Evolutionary conservation across 2,329 filamentous ascomycete species (phyloP).

Genomic region (Cytospora piceae): DNA sequence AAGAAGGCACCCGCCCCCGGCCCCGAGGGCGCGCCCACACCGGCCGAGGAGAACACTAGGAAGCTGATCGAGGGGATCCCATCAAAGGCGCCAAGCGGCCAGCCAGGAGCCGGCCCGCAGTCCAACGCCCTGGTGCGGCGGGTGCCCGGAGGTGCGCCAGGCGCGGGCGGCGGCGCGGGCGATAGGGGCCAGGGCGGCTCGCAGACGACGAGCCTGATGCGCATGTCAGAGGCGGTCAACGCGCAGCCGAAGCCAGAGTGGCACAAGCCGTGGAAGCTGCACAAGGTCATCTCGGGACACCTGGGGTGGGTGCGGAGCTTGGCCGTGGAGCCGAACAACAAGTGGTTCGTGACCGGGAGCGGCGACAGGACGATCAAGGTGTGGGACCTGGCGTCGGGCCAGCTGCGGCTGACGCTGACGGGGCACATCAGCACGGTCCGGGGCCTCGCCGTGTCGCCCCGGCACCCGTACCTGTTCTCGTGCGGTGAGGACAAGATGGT

Average conservation of each 20-base stretch:
- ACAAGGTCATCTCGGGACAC: constrained; percentile 96
- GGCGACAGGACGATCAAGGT: constrained; percentile 98
- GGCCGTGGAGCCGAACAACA: constrained; percentile 92
- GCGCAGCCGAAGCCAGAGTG: constrained; percentile 76
- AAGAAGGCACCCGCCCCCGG: constrained; percentile 46
- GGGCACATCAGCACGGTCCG: constrained; percentile 94
- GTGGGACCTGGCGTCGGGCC: constrained; percentile 91
- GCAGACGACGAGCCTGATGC: constrained; percentile 43
- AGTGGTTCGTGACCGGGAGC: constrained; percentile 96
- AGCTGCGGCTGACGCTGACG: constrained; percentile 82
- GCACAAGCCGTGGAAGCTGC: constrained; percentile 98
- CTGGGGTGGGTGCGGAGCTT: constrained; percentile 90
- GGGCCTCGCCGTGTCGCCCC: constrained; percentile 86
- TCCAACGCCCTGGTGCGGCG: constrained; percentile 45
- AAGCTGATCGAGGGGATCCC: constrained; percentile 70
- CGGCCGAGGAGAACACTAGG: constrained; percentile 54
- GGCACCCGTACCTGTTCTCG: constrained; percentile 96
- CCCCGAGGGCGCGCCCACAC: constrained; percentile 35
- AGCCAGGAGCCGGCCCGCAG: constrained; percentile 33
- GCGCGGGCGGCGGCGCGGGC: constrained; percentile 31
- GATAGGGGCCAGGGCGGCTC: constrained; percentile 40
- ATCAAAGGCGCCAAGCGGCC: constrained; percentile 41
- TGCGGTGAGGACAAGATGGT: constrained; percentile 99
- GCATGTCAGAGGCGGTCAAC: constrained; percentile 37
- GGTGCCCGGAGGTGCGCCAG: constrained; percentile 34